Evolutionary conservation across 2,329 filamentous ascomycete species (phyloP).

Genomic region (Dendrostoma leiphaemia): DNA sequence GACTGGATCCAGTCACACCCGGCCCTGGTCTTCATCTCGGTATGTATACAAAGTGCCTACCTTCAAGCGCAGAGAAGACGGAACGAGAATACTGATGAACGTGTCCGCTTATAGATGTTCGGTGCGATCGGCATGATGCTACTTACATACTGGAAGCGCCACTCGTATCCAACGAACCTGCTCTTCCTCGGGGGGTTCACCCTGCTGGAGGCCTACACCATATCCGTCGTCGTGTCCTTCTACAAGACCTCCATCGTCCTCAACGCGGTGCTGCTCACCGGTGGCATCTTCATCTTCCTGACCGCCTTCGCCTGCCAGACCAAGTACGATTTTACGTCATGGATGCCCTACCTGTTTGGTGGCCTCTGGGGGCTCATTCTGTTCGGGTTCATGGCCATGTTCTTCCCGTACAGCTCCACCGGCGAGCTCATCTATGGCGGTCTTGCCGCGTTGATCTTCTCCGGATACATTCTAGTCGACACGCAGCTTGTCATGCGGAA

Average conservation of each 20-base stretch:
- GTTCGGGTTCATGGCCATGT: constrained; percentile 88
- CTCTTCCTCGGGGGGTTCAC: constrained; percentile 91
- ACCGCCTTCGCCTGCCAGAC: constrained; percentile 93
- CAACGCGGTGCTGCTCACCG: constrained; percentile 85
- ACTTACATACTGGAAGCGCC: constrained; percentile 92
- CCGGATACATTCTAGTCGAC: constrained; percentile 91
- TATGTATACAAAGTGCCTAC: constrained; percentile 36
- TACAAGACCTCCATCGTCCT: constrained; percentile 83
- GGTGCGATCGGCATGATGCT: constrained; percentile 81
- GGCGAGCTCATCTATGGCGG: constrained; percentile 84
- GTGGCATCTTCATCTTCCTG: constrained; percentile 75
- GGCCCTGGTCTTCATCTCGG: constrained; percentile 82
- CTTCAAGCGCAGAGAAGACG: neutral
- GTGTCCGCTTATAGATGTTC: constrained; percentile 54
- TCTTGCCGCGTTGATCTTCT: constrained; percentile 82
- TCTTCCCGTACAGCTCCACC: constrained; percentile 81
- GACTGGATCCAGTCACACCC: constrained; percentile 81
- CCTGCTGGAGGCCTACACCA: constrained; percentile 85
- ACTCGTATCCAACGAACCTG: constrained; percentile 91
- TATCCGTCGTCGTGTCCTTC: constrained; percentile 90
- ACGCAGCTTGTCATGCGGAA: constrained; percentile 94
- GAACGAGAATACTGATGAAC: neutral
- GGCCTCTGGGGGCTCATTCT: constrained; percentile 85
- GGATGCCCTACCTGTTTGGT: constrained; percentile 94
- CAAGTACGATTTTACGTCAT: constrained; percentile 96